These are phyloP conservation scores for Nakazawaea peltata DNA, from an alignment of 805 yeast species.

Conservation along the genomic window DNA sequence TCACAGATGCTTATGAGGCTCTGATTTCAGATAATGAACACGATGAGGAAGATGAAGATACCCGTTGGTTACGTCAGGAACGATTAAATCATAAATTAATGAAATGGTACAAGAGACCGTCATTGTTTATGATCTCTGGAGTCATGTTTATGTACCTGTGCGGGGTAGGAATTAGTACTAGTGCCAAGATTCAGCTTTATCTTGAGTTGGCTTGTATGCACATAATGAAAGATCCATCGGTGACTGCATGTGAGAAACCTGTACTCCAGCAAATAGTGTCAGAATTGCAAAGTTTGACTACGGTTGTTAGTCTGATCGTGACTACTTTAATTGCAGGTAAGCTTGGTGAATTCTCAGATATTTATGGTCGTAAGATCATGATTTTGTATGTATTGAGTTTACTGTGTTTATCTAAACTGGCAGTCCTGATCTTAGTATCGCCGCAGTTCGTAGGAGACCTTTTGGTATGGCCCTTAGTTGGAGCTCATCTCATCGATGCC, in stretches of 20 bases:
- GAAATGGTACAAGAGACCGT: constrained; percentile 45
- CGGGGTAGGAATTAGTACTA: constrained; percentile 5
- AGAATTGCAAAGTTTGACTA: constrained; percentile 35
- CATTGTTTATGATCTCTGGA: constrained; percentile 29
- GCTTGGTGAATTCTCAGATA: constrained; percentile 56
- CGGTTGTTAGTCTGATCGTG: constrained; percentile 33
- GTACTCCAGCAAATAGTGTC: constrained; percentile 38
- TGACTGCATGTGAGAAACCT: constrained; percentile 25
- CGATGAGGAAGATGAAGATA: constrained; percentile 30
- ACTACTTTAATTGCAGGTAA: constrained; percentile 51
- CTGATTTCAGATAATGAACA: constrained; percentile 28
- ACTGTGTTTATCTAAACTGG: constrained; percentile 12
- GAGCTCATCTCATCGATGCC: constrained; percentile 36
- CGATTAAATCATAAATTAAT: constrained; percentile 31
- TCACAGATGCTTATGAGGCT: constrained; percentile 27
- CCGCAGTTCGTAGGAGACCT: too few species aligned
- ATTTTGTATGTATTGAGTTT: constrained; percentile 23
- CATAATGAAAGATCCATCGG: neutral
- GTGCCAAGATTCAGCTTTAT: constrained; percentile 7
- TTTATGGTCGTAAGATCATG: constrained; percentile 50
- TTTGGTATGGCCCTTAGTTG: constrained; percentile 24
- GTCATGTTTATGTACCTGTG: constrained; percentile 5
- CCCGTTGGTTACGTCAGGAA: constrained; percentile 44
- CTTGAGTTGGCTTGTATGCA: constrained; percentile 7
- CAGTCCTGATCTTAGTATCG: constrained; percentile 13